phyloP scores from a whole-genome alignment of 2,329 filamentous ascomycete species.

The Westerdykella ornata region DNA sequence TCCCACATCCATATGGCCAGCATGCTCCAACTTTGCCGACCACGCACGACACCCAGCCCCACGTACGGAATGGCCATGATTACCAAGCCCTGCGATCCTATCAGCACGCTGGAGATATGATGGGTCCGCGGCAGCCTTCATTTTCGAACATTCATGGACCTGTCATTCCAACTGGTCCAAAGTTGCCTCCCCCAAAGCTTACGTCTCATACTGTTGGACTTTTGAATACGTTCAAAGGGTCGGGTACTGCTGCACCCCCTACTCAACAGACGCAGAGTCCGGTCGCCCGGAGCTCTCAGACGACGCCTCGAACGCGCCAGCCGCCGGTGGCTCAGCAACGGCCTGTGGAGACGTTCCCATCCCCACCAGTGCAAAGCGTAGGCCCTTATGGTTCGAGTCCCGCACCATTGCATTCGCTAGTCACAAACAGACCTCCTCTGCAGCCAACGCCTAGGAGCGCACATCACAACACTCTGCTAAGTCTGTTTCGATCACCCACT shows the following conservation, averaged over 20 bases:
- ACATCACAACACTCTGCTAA: slow-evolving; percentile 43
- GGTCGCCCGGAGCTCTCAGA: slow-evolving; percentile 15
- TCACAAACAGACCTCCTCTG: slow-evolving; percentile 18
- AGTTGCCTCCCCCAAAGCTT: slow-evolving; percentile 53
- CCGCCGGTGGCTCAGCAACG: slow-evolving; percentile 15
- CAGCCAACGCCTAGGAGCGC: slow-evolving; percentile 35
- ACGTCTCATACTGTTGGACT: slow-evolving; percentile 53
- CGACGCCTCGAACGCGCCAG: slow-evolving; percentile 19
- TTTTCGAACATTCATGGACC: slow-evolving; percentile 37
- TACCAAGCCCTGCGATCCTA: slow-evolving; percentile 39
- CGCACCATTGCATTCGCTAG: slow-evolving; percentile 26
- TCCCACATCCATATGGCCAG: slow-evolving; percentile 17
- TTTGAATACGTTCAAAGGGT: slow-evolving; percentile 51
- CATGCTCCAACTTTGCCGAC: slow-evolving; percentile 10
- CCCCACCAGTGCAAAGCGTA: slow-evolving; percentile 12
- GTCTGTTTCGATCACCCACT: slow-evolving; percentile 38
- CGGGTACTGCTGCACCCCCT: slow-evolving; percentile 19
- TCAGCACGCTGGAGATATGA: slow-evolving; percentile 38
- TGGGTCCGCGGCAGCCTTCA: slow-evolving; percentile 39
- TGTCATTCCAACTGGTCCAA: slow-evolving; percentile 50
- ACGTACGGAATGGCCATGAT: slow-evolving; percentile 15
- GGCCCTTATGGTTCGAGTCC: slow-evolving; percentile 22
- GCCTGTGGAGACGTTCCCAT: slow-evolving; percentile 17
- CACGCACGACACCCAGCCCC: slow-evolving; percentile 14
- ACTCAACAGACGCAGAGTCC: slow-evolving; percentile 9